phyloP scores from a whole-genome alignment of 257 asterid genomes.

The Fraxinus pennsylvanica region DNA sequence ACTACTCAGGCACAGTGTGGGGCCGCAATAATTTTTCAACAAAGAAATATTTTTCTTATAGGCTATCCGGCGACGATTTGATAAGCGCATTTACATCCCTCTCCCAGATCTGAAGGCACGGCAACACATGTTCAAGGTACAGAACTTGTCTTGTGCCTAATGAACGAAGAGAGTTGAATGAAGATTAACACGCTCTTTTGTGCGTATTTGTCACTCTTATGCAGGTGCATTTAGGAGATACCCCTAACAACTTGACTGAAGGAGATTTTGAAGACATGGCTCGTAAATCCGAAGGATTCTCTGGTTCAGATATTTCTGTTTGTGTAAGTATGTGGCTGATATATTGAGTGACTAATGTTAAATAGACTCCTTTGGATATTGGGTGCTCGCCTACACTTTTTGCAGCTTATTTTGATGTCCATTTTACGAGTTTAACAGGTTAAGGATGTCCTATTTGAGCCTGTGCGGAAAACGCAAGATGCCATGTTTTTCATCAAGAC shows the following conservation, averaged over 20 bases:
- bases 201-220: conserved; percentile 13
- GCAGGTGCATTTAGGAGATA: conserved; percentile 83
- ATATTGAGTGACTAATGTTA: conserved; percentile 10
- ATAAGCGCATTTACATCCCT: conserved; percentile 94
- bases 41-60: conserved; percentile 27
- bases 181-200: not conserved
- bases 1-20: not conserved
- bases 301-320: conserved; percentile 78
- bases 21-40: not conserved
- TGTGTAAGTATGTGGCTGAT: conserved; percentile 52
- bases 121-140: conserved; percentile 96
- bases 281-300: conserved; percentile 71
- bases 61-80: conserved; percentile 97
- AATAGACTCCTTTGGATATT: not conserved
- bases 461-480: conserved; percentile 96
- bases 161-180: not conserved
- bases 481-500: conserved; percentile 74
- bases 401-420: conserved; percentile 7
- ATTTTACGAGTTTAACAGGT: conserved; percentile 51
- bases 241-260: conserved; percentile 71
- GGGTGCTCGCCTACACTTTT: not conserved
- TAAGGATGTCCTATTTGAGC: conserved; percentile 93
- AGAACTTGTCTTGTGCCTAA: conserved; percentile 14
- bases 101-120: conserved; percentile 94
- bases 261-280: conserved; percentile 66